Conservation (phyloP, 805 yeast genomes). For the Metschnikowia arizonensis region DNA sequence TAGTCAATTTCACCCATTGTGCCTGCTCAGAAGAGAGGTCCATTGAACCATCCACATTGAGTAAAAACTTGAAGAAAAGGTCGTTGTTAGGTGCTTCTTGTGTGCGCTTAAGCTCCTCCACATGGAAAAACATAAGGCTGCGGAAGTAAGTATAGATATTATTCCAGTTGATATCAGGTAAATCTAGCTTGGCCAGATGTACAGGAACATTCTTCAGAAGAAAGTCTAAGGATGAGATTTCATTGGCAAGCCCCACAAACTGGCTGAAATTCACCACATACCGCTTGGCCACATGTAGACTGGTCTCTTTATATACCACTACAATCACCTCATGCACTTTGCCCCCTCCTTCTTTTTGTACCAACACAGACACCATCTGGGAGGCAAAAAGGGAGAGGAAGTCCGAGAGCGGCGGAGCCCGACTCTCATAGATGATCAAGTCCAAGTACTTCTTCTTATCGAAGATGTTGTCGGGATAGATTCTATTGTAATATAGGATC, state of each 20-base stretch:
- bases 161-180: constrained; percentile 31
- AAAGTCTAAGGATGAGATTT: constrained; percentile 15
- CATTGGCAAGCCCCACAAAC: constrained; percentile 22
- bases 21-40: constrained; percentile 16
- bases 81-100: constrained; percentile 7
- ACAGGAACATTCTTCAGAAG: constrained; percentile 17
- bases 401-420: constrained; percentile 45
- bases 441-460: constrained; percentile 40
- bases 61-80: constrained; percentile 23
- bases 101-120: constrained; percentile 27
- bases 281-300: constrained; percentile 30
- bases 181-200: constrained; percentile 21
- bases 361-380: constrained; percentile 21
- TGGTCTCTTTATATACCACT: constrained; percentile 33
- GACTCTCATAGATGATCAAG: constrained; percentile 36
- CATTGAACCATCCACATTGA: constrained; percentile 24
- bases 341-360: constrained; percentile 22
- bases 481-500: constrained; percentile 46
- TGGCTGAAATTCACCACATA: constrained; percentile 36
- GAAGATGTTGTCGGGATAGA: constrained; percentile 54
- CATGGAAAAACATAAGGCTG: constrained; percentile 28
- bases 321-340: constrained; percentile 31
- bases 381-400: constrained; percentile 41
- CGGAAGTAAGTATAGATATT: constrained; percentile 31
- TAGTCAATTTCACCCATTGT: constrained; percentile 25